Conservation (phyloP, 2,329 filamentous ascomycete genomes). For the Fusarium beomiforme region DNA sequence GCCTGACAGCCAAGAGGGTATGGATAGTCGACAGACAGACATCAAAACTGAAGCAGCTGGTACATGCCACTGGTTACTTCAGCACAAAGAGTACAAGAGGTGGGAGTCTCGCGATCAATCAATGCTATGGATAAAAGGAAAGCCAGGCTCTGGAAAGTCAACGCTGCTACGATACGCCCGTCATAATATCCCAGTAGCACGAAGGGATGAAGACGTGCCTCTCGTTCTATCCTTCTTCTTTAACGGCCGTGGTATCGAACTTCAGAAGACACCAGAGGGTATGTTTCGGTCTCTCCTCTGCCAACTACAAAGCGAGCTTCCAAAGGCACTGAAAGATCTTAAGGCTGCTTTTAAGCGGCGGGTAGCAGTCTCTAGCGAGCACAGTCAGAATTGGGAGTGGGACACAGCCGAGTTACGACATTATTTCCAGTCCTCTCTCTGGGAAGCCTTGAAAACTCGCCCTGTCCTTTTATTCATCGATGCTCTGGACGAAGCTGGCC, state of each 20-base stretch:
- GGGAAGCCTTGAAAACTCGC: conserved; percentile 24
- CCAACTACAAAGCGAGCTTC: background rate
- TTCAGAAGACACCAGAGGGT: background rate
- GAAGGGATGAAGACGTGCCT: fast-evolving
- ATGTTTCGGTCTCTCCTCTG: background rate
- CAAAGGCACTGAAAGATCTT: conserved; percentile 28
- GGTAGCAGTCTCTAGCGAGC: conserved; percentile 3
- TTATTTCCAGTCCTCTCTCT: conserved; percentile 35
- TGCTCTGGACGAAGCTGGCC: conserved; percentile 49
- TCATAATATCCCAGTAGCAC: background rate
- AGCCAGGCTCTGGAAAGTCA: background rate
- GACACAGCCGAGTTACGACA: conserved; percentile 30
- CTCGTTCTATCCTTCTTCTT: background rate
- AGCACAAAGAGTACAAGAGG: fast-evolving
- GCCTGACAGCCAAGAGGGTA: background rate
- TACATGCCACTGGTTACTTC: background rate
- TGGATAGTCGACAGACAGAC: background rate
- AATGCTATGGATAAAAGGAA: background rate
- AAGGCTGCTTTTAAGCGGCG: conserved; percentile 21
- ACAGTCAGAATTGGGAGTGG: conserved; percentile 43
- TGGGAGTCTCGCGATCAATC: background rate
- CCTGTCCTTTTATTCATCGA: conserved; percentile 47
- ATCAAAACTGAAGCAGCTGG: background rate
- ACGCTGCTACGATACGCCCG: background rate
- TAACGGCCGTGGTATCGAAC: background rate